Evolutionary conservation across 768 basidiomycete species (phyloP), one percentile per base, ranked within the genome.

Genomic region (Amanita muscaria): DNA sequence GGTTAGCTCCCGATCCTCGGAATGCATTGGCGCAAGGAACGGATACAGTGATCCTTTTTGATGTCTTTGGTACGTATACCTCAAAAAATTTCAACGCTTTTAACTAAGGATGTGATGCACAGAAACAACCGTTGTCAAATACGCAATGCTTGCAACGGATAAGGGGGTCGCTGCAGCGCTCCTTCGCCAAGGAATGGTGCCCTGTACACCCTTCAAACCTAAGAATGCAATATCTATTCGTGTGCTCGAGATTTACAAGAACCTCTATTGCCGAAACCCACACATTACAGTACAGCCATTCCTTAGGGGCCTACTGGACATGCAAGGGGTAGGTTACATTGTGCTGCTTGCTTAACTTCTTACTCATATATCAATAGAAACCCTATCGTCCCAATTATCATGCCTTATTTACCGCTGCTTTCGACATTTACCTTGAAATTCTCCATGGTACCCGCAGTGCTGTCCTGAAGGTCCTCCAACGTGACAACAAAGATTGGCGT

Each of bases 261-360:
- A 18, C 3, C 30, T 30, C 9, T 51, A 49, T 38, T 52, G 56
- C 2, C 42, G 50, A 7, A 61, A 53, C 30, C 61, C 61, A 15
- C 53, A 51, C 18, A 51, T 65, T 2, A 41, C 57, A 1, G 50
- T 58, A 9, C 49, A 65, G 37, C 48, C 58, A 6, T 61, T 63
- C 34, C 40, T 56, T 16, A 62, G 61, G 37, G 43, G 44, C 1
- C 46, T 66, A 0, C 62, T 58, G 23, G 59, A 65, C 40, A 21
- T 63, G 16, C 58, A 66, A 11, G 30, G 51, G 10, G 38, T 51
- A 0, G 7, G 40, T n/a, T n/a, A n/a, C n/a, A 18, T 14, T 27
- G 4, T 15, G 5, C 23, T 19, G 5, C 27, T 27, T 19, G 11
- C 4, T 30, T 16, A 21, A 4, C 22, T 5, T 32, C 42, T n/a